Base-by-base conservation (phyloP, 805 yeast genomes). In the Tetrapisispora fleetii region DNA sequence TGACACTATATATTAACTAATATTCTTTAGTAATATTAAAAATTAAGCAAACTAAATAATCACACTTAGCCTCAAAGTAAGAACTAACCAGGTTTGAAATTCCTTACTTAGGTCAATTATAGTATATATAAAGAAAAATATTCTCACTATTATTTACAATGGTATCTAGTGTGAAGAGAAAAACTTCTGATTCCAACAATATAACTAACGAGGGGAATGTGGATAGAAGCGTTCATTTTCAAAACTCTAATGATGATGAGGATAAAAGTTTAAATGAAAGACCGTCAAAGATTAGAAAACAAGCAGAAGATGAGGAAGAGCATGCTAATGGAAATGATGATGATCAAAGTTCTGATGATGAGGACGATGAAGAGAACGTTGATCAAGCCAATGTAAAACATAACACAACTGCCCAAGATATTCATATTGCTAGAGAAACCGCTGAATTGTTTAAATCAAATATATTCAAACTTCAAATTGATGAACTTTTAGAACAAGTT, bases 361-460 rank as follows among this genome's bases (percentile, higher is more conserved):
- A 46, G 19, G 55, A 50, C 14, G 39, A 36, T 4, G 48, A 45
- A 22, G 48, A 39, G 4, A 14, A 7, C 7, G 10, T 8, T 16
- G 45, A 21, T 27, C 30, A 30, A 17, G 48, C 55, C 30, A 46
- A 47, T 18, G 21, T 24, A 3, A 46, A 51, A 27, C 47, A 46
- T 16, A 48, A 22, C 7, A 43, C 56, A 13, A 51, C 50, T n/a
- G 50, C 93, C 0, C 90, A 87, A 56, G 96, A 93, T 50, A 80
- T 91, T 42, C 96, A 91, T 58, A 76, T 85, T 2, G 96, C 96
- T 0, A 77, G 95, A 58, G 97, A 90, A 64, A 86, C 97, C 1
- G 93, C 95, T 1, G 97, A 90, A 64, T 70, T 91, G 42, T 93
- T 90, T 79, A 88, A 90, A 61, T 88, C 96, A 9, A 93, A 90